Evolutionary conservation across 768 basidiomycete species (phyloP).

Genomic region (Agaricus subrufescens): DNA sequence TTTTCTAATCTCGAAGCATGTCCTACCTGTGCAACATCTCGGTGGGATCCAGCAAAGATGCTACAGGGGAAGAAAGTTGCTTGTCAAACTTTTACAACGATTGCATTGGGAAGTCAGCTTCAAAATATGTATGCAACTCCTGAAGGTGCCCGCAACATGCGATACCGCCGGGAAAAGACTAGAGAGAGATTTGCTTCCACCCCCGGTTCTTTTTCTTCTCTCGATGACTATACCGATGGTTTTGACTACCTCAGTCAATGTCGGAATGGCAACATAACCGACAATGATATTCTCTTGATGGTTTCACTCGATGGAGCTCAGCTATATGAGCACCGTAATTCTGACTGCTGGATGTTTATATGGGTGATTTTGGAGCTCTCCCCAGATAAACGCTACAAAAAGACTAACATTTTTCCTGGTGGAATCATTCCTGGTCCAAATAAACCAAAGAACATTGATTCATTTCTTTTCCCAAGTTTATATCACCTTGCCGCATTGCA

Average conservation of each 20-base stretch:
- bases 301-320: conserved; percentile 35
- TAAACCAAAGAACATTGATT: conserved; percentile 26
- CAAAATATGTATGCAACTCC: conserved; percentile 27
- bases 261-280: conserved; percentile 16
- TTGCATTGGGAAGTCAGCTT: conserved; percentile 37
- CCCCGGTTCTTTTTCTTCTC: not conserved
- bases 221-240: conserved; percentile 23
- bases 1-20: conserved; percentile 18
- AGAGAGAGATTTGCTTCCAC: not conserved
- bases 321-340: conserved; percentile 30
- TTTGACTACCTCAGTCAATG: conserved; percentile 19
- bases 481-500: conserved; percentile 27
- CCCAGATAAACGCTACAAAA: conserved; percentile 22
- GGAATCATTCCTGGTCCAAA: conserved; percentile 25
- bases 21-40: conserved; percentile 19
- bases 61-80: conserved; percentile 12
- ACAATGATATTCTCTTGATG: conserved; percentile 24
- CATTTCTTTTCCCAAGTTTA: conserved; percentile 28
- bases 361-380: conserved; percentile 22
- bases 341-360: conserved; percentile 26
- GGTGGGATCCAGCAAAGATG: conserved; percentile 17
- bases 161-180: not conserved
- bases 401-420: conserved; percentile 18
- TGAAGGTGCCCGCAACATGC: not conserved
- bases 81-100: conserved; percentile 27